Evolutionary conservation across 2,329 filamentous ascomycete species (phyloP).

Genomic region (Ramularia collo-cygni): DNA sequence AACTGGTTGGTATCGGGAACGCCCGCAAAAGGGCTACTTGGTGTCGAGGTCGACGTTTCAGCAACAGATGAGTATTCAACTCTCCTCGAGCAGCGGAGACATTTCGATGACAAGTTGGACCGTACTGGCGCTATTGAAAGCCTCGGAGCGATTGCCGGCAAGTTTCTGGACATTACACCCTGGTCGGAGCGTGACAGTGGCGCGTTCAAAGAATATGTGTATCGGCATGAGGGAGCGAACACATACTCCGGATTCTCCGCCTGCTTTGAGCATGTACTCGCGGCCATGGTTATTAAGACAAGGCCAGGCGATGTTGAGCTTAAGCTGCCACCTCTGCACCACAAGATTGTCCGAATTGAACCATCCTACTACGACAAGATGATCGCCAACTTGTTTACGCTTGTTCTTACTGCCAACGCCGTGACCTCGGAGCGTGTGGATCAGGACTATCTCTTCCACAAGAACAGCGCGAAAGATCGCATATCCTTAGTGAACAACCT

Average conservation of each 20-base stretch:
- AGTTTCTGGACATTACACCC: constrained; percentile 69
- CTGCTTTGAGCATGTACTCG: constrained; percentile 63
- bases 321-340: constrained; percentile 62
- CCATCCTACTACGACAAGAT: constrained; percentile 81
- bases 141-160: constrained; percentile 56
- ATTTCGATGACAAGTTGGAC: constrained; percentile 35
- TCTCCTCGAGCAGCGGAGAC: constrained; percentile 35
- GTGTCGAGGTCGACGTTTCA: constrained; percentile 56
- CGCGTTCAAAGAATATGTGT: constrained; percentile 68
- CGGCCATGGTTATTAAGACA: constrained; percentile 72
- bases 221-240: constrained; percentile 42
- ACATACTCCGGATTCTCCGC: constrained; percentile 56
- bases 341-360: constrained; percentile 65
- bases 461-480: constrained; percentile 60
- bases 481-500: constrained; percentile 68
- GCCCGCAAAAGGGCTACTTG: constrained; percentile 75
- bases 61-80: constrained; percentile 9
- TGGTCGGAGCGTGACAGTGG: constrained; percentile 50
- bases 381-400: constrained; percentile 75
- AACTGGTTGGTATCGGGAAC: constrained; percentile 90
- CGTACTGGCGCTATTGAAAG: constrained; percentile 46
- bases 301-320: constrained; percentile 63
- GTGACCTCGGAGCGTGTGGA: constrained; percentile 81
- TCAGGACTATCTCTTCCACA: constrained; percentile 83
- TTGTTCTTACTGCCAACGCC: constrained; percentile 77